Evolutionary conservation across 345 rosid genomes (phyloP), one percentile per base, ranked within the genome.

Genomic region (Eucalyptus tenuipes): DNA sequence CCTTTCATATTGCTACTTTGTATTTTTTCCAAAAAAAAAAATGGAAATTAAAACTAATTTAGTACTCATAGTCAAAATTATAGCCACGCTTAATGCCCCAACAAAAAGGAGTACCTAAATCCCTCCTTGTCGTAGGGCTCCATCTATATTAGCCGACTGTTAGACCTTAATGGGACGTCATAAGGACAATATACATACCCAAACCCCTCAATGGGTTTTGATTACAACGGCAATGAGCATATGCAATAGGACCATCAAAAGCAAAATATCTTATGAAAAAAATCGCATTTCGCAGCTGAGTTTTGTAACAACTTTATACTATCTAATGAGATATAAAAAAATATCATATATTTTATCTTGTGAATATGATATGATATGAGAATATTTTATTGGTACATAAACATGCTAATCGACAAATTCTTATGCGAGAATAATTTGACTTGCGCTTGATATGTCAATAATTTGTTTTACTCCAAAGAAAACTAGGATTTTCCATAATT

Each of bases 121-220:
- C 31, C 8, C 68, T 13, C 17, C 1, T 29, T 61, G 4, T 61
- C 33, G 0, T 3, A 0, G 68, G 0, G 29, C 33, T 61, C 31
- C 8, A 29, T 14, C 8, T 61, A 6, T 61, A 61, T 29, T 0
- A 29, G 0, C 5, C 0, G 8, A 17, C 2, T 0, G 33, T 13
- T 27, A 61, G 4, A 13, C 0, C 68, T 27, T 29, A 59, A 59
- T 0, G 10, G 68, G 66, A 29, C 8, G 18, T 29, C 33, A 29
- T 29, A 0, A 61, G 33, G 31, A 61, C 5, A 7, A 27, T 29
- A 13, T 2, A 61, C 8, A 29, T 61, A 14, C 33, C 13, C 68
- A 61, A 61, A 27, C 17, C 68, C 37, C 37, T 61, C 10, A 13
- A 13, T 29, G 37, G 4, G 3, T 61, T 61, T 13, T 29, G 33